These are phyloP conservation scores for Epichloe sp. DNA, from an alignment of 2,329 filamentous ascomycete genomes.

Conservation along the genomic window DNA sequence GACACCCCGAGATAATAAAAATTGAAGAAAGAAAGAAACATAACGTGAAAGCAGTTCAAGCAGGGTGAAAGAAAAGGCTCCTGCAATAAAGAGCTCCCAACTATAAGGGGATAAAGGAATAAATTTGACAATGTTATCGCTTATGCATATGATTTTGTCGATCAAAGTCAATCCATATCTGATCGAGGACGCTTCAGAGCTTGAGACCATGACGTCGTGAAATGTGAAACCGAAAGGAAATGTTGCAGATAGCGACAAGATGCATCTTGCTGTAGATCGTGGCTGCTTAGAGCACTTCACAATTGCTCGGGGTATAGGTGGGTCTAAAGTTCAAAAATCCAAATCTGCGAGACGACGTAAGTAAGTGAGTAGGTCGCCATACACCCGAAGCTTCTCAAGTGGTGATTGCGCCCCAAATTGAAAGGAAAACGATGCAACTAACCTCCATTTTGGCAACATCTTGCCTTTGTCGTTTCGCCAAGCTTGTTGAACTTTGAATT, in stretches of 20 bases:
- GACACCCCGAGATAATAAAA: not conserved
- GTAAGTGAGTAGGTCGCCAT: slow-evolving; percentile 13
- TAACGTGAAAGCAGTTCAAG: not conserved
- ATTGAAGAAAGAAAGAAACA: not conserved
- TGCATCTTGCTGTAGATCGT: not conserved
- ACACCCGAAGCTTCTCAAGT: not conserved
- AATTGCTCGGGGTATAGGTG: slow-evolving; percentile 12
- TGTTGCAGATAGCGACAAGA: not conserved
- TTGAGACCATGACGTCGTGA: slow-evolving; percentile 11
- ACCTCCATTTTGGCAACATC: slow-evolving; percentile 96
- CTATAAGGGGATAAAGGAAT: not conserved
- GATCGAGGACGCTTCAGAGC: not conserved
- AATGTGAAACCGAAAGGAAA: not conserved
- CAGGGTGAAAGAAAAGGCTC: not conserved
- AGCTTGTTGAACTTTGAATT: slow-evolving; percentile 53
- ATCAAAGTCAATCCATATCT: not conserved
- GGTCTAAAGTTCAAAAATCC: slow-evolving; percentile 29
- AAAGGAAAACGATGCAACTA: slow-evolving; percentile 22
- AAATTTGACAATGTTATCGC: not conserved
- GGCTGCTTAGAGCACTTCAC: not conserved
- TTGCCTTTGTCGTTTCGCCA: slow-evolving; percentile 57
- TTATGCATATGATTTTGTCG: not conserved
- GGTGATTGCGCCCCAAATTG: not conserved
- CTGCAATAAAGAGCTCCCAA: too few species aligned
- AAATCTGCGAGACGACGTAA: slow-evolving; percentile 25